A percentile compares a stretch with the other conserved stretches of the same genome.
These are phyloP conservation scores for Aspergillus nidulans DNA, from an alignment of 495 filamentous ascomycete species.

Conservation along the genomic window DNA sequence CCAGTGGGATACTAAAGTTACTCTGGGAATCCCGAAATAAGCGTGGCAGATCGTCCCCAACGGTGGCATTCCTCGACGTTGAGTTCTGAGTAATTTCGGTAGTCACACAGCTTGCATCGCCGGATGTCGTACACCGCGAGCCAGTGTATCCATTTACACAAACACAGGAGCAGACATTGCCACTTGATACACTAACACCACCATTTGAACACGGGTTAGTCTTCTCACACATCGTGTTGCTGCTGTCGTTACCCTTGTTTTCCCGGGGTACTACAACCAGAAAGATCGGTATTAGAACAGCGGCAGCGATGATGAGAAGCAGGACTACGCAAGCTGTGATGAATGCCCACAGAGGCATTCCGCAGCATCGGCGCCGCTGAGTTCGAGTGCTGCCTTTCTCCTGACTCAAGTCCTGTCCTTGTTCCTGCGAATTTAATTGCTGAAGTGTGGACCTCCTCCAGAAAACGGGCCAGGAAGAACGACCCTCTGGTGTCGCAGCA, in stretches of 20 bases:
- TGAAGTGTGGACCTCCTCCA: constrained; percentile 35
- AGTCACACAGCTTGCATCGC: constrained; percentile 67
- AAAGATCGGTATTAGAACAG: constrained; percentile 80
- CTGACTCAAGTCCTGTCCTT: constrained; percentile 18
- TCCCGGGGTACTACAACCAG: constrained; percentile 68
- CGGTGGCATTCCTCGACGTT: constrained; percentile 61
- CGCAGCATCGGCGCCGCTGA: constrained; percentile 57
- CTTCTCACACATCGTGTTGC: constrained; percentile 43
- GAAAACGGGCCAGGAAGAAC: constrained; percentile 39
- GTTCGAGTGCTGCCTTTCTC: constrained; percentile 13
- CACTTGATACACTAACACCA: constrained; percentile 65
- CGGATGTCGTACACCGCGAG: constrained; percentile 57
- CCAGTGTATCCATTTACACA: constrained; percentile 86
- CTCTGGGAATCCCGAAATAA: constrained; percentile 58
- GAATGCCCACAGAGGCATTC: constrained; percentile 78
- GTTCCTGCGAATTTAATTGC: constrained; percentile 29
- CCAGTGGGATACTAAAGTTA: constrained; percentile 74
- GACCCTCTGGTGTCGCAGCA: constrained; percentile 52
- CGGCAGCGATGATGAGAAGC: constrained; percentile 75
- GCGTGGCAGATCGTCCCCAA: constrained; percentile 72
- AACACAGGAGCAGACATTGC: constrained; percentile 72
- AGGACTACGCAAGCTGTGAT: constrained; percentile 62
- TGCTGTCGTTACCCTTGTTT: constrained; percentile 22
- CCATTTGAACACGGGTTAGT: constrained; percentile 68
- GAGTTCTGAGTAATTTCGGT: constrained; percentile 50